These are phyloP conservation scores for Antrodiella citrinella DNA, from an alignment of 768 basidiomycete genomes.

Conservation along the genomic window DNA sequence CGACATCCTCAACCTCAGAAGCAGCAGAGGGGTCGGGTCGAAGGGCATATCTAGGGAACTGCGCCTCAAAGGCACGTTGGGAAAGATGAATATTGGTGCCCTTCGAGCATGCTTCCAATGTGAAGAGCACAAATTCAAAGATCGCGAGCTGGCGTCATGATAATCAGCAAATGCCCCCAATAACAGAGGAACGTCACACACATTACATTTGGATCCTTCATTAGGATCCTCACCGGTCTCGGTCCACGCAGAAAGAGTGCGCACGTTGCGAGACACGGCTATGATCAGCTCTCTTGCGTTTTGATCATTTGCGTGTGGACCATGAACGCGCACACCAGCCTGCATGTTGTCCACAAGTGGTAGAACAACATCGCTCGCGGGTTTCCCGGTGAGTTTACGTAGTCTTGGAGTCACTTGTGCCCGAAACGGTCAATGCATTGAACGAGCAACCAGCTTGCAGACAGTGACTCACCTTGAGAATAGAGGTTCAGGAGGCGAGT, in stretches of 20 bases:
- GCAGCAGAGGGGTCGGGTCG: background rate
- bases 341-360: conserved; percentile 15
- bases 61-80: conserved; percentile 11
- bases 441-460: too few relatives aligned
- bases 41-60: conserved; percentile 15
- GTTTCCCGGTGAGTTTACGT: background rate
- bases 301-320: conserved; percentile 3
- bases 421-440: background rate
- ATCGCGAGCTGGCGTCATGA: conserved; percentile 8
- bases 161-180: background rate
- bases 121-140: conserved; percentile 1
- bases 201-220: background rate
- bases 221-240: too few relatives aligned
- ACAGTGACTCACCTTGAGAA: conserved; percentile 11
- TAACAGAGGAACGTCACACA: too few relatives aligned
- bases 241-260: too few relatives aligned
- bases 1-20: background rate
- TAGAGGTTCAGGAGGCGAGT: conserved; percentile 18
- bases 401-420: conserved; percentile 4
- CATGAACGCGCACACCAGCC: conserved; percentile 1
- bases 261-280: conserved; percentile 4
- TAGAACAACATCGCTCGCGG: conserved; percentile 7
- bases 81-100: conserved; percentile 6
- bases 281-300: conserved; percentile 6
- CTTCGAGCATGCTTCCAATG: conserved; percentile 9